Evolutionary conservation across 495 filamentous ascomycete genomes (phyloP), one percentile per base, ranked within the genome.

Genomic region (Hypoxylon fragiforme): DNA sequence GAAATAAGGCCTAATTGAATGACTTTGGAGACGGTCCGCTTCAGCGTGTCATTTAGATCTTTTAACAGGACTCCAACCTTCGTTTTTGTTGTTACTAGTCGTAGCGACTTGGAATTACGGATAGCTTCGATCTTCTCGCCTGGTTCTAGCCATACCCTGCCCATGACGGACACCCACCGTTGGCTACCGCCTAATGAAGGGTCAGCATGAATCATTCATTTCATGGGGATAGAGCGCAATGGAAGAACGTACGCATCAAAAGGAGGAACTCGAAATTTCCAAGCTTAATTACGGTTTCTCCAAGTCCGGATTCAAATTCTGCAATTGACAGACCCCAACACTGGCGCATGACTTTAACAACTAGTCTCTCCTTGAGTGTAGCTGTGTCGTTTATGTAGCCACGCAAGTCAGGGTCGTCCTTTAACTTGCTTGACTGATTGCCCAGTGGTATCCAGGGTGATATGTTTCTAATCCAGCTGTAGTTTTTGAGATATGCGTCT

Each of bases 251-350:
- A 75, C 74, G 60, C 36, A 71, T 67, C 19, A 77, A 41, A 2
- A 74, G 62, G 16, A 36, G 24, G 54, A 78, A 78, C 21, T 73
- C 69, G 3, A 22, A 20, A 18, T 61, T 58, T 19, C 54, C 57
- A 6, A 78, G 24, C 38, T 44, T 64, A 14, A 77, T 20, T 3
- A 46, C 53, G 12, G 68, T 61, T 30, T 71, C 66, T 5, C 74
- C 75, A n/a, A 62, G 52, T 11, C 46, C 38, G 6, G 63, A 48
- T 13, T 63, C 15, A 5, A 71, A 43, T 32, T 66, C 60, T 19
- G 65, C 30, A 20, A 67, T 64, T 5, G 61, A 65, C 24, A 76
- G 32, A 16, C 55, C 62, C 75, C 75, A 78, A 54, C 70, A 72
- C 15, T 75, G 54, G 3, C 73, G 73, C 62, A 77, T 66, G 36